Evolutionary conservation across 2,329 filamentous ascomycete species (phyloP), one percentile per base, ranked within the genome.

Genomic region (Cladorrhinum sp.): DNA sequence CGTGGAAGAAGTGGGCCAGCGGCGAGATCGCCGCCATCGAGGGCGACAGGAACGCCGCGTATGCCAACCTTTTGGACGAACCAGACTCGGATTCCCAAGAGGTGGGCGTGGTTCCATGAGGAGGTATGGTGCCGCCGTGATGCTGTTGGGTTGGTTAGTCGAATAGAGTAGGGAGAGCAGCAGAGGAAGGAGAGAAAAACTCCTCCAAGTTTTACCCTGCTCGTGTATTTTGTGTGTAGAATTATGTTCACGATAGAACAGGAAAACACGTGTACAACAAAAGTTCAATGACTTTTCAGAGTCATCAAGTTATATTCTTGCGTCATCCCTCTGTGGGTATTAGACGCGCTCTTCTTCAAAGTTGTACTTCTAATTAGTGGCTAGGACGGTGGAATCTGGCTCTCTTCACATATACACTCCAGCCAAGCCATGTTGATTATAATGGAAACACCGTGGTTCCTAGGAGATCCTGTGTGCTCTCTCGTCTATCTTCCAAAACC

Each of bases 1-100:
- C 80, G 64, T 99, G 95, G 95, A 94, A 92, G 82, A 71, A 71
- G 24, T 96, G 92, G 90, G 92, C 92, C 2, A 71, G 71, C 54
- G 75, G 74, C 64, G 73, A 84, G 71, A 76, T 80, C 57, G 74
- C 73, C 60, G 74, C 72, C 59, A 66, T 76, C 52, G 76, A 80
- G 62, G 70, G 75, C 21, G 70, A 72, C 57, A 75, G 73, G 61
- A 76, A 72, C 54, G 72, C 75, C 3, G 76, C 77, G 24, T 78
- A 82, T 60, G 74, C 76, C 53, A 75, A 71, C 36, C 79, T 80
- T 64, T 77, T 75, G 36, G 68, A 75, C 33, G 70, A 72, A 6
- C 65, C 57, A 20, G 67, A 62, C 51, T 73, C 68, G 16, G 9
- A 9, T 28, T 69, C 36, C 10, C 49, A 46, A 16, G 48, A 39